Conservation (phyloP, 2,329 filamentous ascomycete species). For the Trichoderma sp. region DNA sequence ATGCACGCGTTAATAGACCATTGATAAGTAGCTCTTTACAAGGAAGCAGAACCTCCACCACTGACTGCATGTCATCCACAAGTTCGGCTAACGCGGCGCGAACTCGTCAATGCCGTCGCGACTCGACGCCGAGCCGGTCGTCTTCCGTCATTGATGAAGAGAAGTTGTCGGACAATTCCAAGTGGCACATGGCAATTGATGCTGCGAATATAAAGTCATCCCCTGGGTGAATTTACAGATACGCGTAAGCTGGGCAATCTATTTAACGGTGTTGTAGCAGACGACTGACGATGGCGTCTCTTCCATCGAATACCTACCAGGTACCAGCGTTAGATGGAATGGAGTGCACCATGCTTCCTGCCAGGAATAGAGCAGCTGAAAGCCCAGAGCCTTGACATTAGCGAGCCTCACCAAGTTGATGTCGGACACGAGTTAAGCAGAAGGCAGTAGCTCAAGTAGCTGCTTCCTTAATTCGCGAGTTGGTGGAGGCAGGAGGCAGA, state of each 20-base stretch:
- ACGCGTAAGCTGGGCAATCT: too few species aligned
- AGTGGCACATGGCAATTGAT: too few species aligned
- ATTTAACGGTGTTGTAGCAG: too few species aligned
- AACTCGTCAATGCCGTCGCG: neutral
- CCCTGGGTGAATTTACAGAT: too few species aligned
- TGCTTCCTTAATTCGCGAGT: neutral
- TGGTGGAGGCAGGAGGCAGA: neutral
- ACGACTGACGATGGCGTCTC: too few species aligned
- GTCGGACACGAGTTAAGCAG: neutral
- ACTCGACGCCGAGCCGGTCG: neutral
- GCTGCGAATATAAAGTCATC: too few species aligned
- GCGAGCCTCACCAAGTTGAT: neutral
- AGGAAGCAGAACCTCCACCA: neutral
- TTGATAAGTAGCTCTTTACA: too few species aligned
- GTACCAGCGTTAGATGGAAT: neutral
- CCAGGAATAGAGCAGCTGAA: neutral
- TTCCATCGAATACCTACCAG: too few species aligned
- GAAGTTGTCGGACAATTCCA: neutral
- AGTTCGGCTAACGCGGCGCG: constrained; percentile 1
- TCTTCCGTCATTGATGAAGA: neutral
- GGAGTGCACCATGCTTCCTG: neutral
- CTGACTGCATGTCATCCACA: constrained; percentile 1
- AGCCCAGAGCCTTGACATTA: neutral
- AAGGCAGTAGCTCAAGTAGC: constrained; percentile 13
- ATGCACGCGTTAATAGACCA: too few species aligned